phyloP scores from a whole-genome alignment of 768 basidiomycete species.

The Lactarius vividus region DNA sequence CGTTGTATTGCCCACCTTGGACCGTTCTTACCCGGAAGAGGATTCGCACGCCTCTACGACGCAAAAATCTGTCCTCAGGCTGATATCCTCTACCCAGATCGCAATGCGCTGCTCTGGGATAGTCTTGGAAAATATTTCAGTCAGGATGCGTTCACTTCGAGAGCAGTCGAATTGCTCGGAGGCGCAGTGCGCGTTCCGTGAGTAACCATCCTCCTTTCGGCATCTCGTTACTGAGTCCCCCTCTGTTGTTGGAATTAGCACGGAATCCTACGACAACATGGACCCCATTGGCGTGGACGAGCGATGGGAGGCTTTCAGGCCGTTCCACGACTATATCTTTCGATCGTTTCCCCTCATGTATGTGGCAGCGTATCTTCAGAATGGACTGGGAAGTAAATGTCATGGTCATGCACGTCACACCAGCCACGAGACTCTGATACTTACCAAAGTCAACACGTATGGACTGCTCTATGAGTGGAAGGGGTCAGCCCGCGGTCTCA shows the following conservation, averaged over 20 bases:
- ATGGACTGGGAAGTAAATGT: too few relatives aligned
- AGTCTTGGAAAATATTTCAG: constrained; percentile 33
- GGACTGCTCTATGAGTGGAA: constrained; percentile 62
- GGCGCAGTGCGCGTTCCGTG: constrained; percentile 42
- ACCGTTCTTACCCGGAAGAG: background rate
- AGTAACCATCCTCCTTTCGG: constrained; percentile 25
- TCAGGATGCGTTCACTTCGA: constrained; percentile 37
- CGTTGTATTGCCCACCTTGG: background rate
- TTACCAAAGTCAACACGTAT: constrained; percentile 59
- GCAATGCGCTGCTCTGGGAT: constrained; percentile 35
- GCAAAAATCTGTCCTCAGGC: constrained; percentile 30
- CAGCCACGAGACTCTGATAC: constrained; percentile 48
- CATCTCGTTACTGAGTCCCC: background rate
- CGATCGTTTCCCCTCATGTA: constrained; percentile 62
- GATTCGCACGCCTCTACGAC: background rate
- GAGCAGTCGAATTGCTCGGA: constrained; percentile 39
- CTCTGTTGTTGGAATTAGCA: constrained; percentile 35
- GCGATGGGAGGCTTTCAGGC: constrained; percentile 42
- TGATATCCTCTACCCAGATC: constrained; percentile 33
- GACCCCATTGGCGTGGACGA: constrained; percentile 46
- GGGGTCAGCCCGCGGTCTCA: constrained; percentile 47
- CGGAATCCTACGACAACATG: constrained; percentile 52
- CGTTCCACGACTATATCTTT: constrained; percentile 42
- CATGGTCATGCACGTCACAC: background rate
- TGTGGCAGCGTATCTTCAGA: constrained; percentile 18